Evolutionary conservation across 139 green algal species (phyloP).

Genomic region (Chlorella sp.): DNA sequence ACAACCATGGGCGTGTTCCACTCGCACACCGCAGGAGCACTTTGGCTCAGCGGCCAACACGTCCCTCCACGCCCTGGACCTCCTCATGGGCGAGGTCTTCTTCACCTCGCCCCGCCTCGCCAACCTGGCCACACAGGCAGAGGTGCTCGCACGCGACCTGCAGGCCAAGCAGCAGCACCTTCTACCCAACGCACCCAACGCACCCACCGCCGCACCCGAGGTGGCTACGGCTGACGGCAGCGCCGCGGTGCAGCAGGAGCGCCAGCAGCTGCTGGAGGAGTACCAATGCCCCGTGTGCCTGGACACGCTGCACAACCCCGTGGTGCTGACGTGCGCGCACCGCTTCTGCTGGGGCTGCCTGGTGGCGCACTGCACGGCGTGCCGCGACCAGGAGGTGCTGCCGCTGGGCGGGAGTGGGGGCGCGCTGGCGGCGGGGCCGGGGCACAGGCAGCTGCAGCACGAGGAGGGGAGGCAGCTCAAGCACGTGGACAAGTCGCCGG

Average conservation of each 20-base stretch:
- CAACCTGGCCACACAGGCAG: conserved; percentile 41
- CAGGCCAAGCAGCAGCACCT: neutral
- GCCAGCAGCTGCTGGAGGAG: conserved; percentile 2
- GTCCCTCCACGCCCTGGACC: conserved; percentile 42
- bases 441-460: too few relatives aligned
- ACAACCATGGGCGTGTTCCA: neutral
- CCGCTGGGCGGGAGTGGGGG: conserved; percentile 2
- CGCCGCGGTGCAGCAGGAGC: neutral
- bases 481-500: too few relatives aligned
- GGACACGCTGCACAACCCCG: conserved; percentile 72
- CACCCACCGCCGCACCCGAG: too few relatives aligned
- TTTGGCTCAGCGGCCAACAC: conserved; percentile 21
- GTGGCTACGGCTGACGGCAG: neutral
- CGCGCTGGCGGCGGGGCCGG: too few relatives aligned
- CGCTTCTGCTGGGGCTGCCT: conserved; percentile 83
- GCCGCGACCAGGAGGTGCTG: neutral
- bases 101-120: conserved; percentile 72
- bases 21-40: conserved; percentile 8
- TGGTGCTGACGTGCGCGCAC: conserved; percentile 76
- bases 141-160: neutral
- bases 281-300: conserved; percentile 68
- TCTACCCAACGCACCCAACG: too few relatives aligned
- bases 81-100: conserved; percentile 68
- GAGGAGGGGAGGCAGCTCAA: too few relatives aligned
- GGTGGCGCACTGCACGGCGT: conserved; percentile 41